These are phyloP conservation scores for Herpetospermum pedunculosum DNA, from an alignment of 306 rosid genomes.

Conservation along the genomic window DNA sequence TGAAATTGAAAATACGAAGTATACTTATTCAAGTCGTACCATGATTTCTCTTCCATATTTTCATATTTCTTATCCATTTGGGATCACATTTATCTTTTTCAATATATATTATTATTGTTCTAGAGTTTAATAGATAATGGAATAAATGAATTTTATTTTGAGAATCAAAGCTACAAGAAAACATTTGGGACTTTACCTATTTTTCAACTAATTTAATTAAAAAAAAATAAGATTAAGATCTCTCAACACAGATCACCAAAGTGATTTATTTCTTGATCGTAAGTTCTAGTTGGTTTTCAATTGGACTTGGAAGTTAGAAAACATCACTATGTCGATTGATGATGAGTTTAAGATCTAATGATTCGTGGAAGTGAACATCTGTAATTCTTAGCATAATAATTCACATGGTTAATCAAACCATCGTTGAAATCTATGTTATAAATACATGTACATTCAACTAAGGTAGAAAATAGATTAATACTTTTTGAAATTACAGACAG, in stretches of 20 bases:
- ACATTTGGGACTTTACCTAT: background rate
- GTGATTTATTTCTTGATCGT: too few relatives aligned
- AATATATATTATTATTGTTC: background rate
- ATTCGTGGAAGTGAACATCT: background rate
- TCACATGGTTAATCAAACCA: background rate
- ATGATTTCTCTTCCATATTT: background rate
- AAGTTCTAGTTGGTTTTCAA: too few relatives aligned
- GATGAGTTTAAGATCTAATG: background rate
- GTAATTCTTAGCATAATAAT: background rate
- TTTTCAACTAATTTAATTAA: too few relatives aligned
- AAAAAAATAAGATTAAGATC: too few relatives aligned
- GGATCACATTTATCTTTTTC: background rate
- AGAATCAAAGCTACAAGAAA: background rate
- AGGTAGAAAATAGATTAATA: background rate
- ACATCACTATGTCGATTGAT: too few relatives aligned
- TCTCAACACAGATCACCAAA: too few relatives aligned
- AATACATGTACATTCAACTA: background rate
- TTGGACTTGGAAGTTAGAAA: too few relatives aligned
- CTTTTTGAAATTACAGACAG: background rate
- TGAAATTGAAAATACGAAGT: background rate
- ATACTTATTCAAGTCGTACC: background rate
- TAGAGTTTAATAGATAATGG: background rate
- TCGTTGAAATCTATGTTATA: background rate
- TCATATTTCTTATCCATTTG: background rate
- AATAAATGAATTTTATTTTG: background rate